Evolutionary conservation across 2,329 filamentous ascomycete genomes (phyloP), one percentile per base, ranked within the genome.

Genomic region (Neoscytalidium dimidiatum): DNA sequence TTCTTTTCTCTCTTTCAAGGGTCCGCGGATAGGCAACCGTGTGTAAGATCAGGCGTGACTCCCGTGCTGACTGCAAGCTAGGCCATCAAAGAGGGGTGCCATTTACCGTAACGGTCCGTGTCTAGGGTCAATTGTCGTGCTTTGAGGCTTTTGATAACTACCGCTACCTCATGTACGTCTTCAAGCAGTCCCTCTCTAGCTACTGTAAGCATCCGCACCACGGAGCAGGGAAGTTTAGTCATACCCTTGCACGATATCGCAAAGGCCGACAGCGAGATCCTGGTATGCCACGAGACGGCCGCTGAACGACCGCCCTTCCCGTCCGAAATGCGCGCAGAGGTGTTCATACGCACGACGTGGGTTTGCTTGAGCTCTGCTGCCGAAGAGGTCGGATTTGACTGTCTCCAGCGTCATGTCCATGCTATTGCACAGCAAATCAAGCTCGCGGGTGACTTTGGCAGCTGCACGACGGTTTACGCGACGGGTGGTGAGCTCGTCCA

Each of bases 401-500:
- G 63, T 28, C 7, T 61, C 63, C 21, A 60, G 33, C 13, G 63
- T 65, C 21, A 43, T 44, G 11, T 53, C 33, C 21, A 68, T 38
- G 58, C 67, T 67, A 14, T 35, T 23, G 31, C 63, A 49, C 21
- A 62, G 35, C 31, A 65, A 28, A 26, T 64, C 64, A n/a, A 64
- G 33, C 46, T 65, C 63, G 26, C 19, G 31, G 23, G 57, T 63
- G 6, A 63, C 72, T 71, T 21, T 71, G 9, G 53, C 53, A 33
- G 56, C 43, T 17, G 46, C 63, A 28, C 43, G 53, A 26, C 63
- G 76, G 71, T 80, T 78, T 17, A 72, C 75, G 29, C 76, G 75
- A 64, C 78, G 72, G 14, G 76, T 74, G 31, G 83, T 73, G 29
- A 80, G 73, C 57, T 77, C 76, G 46, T 84, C 79, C 43, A 88